Conservation (phyloP, 2,329 filamentous ascomycete genomes). For the Blastomyces parvus region DNA sequence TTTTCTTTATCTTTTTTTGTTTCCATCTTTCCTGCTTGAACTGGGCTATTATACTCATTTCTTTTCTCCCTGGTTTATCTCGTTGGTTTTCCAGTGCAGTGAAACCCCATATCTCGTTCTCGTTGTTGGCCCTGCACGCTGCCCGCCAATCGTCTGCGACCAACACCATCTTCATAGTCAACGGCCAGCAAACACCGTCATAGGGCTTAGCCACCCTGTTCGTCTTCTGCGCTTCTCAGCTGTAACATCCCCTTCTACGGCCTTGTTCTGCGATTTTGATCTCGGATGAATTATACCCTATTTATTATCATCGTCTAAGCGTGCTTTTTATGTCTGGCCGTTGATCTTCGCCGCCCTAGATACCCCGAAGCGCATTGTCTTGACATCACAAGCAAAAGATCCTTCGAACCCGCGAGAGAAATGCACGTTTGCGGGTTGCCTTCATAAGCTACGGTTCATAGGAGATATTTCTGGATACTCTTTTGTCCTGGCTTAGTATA, state of each 20-base stretch:
- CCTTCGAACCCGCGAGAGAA: background rate
- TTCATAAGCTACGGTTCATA: background rate
- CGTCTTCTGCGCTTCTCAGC: background rate
- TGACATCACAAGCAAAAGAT: background rate
- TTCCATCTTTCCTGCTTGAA: no score
- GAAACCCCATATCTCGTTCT: background rate
- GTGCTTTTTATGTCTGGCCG: background rate
- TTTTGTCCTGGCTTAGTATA: background rate
- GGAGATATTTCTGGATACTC: background rate
- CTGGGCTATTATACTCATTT: no score
- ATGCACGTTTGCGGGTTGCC: background rate
- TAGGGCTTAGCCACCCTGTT: background rate
- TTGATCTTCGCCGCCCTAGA: background rate
- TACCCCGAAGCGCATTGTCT: background rate
- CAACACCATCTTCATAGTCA: no score
- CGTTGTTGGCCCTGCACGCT: background rate
- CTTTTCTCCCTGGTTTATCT: background rate
- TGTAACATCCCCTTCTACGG: background rate
- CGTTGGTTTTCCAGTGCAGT: background rate
- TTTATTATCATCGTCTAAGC: background rate
- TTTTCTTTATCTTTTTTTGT: background rate
- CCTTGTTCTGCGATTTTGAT: background rate
- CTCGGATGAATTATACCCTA: background rate
- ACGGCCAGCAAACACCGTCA: background rate
- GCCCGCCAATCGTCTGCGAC: background rate